These are phyloP conservation scores for Viola odorata DNA, from an alignment of 345 rosid genomes.

Conservation along the genomic window DNA sequence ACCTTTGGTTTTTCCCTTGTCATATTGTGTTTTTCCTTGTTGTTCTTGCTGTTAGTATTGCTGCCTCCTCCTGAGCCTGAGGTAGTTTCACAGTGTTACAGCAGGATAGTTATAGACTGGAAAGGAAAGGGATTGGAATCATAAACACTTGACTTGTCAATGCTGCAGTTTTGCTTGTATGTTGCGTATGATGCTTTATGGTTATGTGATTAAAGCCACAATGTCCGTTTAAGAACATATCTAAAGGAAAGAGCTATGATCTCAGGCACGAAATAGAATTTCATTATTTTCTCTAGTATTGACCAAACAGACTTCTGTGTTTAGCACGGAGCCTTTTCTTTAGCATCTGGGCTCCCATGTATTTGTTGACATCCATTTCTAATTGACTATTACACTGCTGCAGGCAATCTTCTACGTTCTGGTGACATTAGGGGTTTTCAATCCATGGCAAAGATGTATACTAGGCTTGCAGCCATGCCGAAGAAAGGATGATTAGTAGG, in stretches of 20 bases:
- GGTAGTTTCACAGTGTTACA: neutral
- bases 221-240: no score
- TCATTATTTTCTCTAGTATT: no score
- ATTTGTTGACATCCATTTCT: neutral
- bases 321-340: no score
- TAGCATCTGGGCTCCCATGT: no score
- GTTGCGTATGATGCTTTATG: neutral
- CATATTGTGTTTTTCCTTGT: neutral
- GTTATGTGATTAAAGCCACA: no score
- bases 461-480: conserved; percentile 82
- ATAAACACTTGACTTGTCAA: neutral
- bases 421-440: conserved; percentile 90
- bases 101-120: neutral
- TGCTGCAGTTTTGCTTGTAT: neutral
- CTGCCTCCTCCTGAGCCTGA: neutral
- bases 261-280: no score
- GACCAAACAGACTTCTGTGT: no score
- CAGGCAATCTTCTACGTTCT: conserved; percentile 88
- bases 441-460: conserved; percentile 97
- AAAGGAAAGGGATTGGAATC: neutral
- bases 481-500: conserved; percentile 60
- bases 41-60: neutral
- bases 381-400: neutral
- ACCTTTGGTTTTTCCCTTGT: neutral
- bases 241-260: no score